Evolutionary conservation across 306 rosid genomes (phyloP).

Genomic region (Erythrophleum fordii): DNA sequence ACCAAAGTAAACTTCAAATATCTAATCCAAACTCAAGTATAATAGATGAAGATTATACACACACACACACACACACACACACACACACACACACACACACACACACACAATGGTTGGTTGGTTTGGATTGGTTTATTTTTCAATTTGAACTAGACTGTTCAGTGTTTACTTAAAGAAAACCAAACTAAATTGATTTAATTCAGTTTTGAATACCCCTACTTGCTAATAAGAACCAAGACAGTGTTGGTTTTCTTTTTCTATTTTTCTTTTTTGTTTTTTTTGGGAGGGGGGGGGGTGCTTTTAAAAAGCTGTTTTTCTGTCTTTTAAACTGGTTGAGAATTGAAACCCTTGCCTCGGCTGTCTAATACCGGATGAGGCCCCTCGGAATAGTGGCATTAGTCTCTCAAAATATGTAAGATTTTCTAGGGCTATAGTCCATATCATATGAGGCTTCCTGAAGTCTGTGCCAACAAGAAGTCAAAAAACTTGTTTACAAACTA

Average conservation of each 20-base stretch:
- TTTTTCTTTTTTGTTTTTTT: too few species aligned
- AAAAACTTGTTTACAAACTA: neutral
- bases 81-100: neutral
- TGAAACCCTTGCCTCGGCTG: neutral
- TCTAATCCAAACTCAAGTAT: neutral
- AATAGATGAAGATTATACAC: neutral
- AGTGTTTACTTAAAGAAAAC: too few species aligned
- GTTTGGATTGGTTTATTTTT: too few species aligned
- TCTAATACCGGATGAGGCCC: conserved; percentile 13
- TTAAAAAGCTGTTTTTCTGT: neutral
- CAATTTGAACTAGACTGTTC: too few species aligned
- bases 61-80: too few species aligned
- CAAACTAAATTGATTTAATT: too few species aligned
- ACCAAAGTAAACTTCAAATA: neutral
- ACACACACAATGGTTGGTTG: too few species aligned
- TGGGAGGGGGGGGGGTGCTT: too few species aligned
- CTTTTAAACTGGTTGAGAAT: neutral
- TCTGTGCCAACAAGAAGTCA: neutral
- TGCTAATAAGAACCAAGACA: neutral
- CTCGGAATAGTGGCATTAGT: neutral
- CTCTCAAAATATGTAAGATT: neutral
- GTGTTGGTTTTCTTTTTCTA: neutral
- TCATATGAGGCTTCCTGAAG: neutral
- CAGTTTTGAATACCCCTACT: neutral
- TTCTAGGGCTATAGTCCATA: neutral